phyloP scores from a whole-genome alignment of 495 filamentous ascomycete genomes.

The Tirmania nivea region DNA sequence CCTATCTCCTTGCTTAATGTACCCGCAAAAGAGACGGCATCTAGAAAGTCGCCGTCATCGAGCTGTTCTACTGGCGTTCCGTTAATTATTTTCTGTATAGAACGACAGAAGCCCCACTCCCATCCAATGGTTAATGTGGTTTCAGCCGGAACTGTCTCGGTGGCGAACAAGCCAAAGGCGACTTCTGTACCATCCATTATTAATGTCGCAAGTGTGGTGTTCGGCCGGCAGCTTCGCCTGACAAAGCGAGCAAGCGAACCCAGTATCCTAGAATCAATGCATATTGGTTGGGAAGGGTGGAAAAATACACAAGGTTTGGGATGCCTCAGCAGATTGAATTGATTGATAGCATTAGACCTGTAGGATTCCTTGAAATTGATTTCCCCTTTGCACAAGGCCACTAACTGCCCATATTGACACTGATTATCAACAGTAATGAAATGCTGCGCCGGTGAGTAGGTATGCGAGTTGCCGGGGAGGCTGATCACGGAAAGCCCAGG shows the following conservation, averaged over 20 bases:
- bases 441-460: conserved; percentile 31
- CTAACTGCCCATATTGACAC: conserved; percentile 42
- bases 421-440: conserved; percentile 40
- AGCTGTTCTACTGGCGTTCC: conserved; percentile 18
- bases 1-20: conserved; percentile 12
- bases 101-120: conserved; percentile 29
- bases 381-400: conserved; percentile 73
- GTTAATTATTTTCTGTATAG: conserved; percentile 23
- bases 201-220: conserved; percentile 59
- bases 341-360: conserved; percentile 44
- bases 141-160: conserved; percentile 38
- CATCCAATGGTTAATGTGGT: conserved; percentile 45
- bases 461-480: conserved; percentile 6
- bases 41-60: conserved; percentile 27
- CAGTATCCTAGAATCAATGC: conserved; percentile 71
- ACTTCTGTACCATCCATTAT: conserved; percentile 46
- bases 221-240: conserved; percentile 71
- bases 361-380: conserved; percentile 65
- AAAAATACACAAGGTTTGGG: conserved; percentile 76
- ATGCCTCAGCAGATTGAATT: conserved; percentile 53
- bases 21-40: conserved; percentile 18
- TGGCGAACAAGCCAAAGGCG: conserved; percentile 78
- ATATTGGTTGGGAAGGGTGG: conserved; percentile 59
- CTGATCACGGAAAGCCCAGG: conserved; percentile 8
- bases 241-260: conserved; percentile 68